Conservation (phyloP, 202 grass and related monocot species). For the Schoenoplectus triqueter region DNA sequence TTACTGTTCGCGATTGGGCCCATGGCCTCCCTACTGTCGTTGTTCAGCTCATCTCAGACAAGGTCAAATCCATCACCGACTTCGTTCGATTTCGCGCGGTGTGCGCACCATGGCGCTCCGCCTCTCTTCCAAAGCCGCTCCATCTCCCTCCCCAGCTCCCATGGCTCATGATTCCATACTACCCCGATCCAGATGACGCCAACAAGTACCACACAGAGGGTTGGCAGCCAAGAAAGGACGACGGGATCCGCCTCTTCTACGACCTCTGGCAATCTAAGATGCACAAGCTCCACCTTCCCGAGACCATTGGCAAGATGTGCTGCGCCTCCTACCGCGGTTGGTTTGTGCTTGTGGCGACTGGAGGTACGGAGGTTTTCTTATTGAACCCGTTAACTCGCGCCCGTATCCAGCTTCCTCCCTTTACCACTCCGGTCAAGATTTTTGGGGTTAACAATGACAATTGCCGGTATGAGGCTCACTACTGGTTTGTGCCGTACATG, state of each 20-base stretch:
- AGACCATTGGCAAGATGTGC: constrained; percentile 10
- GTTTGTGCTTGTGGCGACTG: neutral
- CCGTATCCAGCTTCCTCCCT: neutral
- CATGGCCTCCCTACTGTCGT: neutral
- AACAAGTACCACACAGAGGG: neutral
- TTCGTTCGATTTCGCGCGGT: constrained; percentile 20
- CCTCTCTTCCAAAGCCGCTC: neutral
- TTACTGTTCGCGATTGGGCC: neutral
- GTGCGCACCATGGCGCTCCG: neutral
- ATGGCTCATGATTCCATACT: constrained; percentile 28
- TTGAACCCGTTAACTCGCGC: constrained; percentile 6
- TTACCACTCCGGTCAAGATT: constrained; percentile 5
- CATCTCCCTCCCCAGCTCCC: constrained; percentile 25
- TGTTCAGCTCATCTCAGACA: neutral
- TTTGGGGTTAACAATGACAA: neutral
- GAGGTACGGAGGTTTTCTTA: neutral
- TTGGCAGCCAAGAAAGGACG: neutral
- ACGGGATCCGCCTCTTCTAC: constrained; percentile 20
- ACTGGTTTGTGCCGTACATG: neutral
- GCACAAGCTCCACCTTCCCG: constrained; percentile 23
- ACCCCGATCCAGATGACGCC: neutral
- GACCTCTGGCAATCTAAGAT: constrained; percentile 21
- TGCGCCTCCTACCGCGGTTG: neutral
- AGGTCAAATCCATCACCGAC: constrained; percentile 17
- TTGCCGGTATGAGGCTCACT: neutral